Evolutionary conservation across 2,329 filamentous ascomycete genomes (phyloP).

Genomic region (Pseudogymnoascus sp.): DNA sequence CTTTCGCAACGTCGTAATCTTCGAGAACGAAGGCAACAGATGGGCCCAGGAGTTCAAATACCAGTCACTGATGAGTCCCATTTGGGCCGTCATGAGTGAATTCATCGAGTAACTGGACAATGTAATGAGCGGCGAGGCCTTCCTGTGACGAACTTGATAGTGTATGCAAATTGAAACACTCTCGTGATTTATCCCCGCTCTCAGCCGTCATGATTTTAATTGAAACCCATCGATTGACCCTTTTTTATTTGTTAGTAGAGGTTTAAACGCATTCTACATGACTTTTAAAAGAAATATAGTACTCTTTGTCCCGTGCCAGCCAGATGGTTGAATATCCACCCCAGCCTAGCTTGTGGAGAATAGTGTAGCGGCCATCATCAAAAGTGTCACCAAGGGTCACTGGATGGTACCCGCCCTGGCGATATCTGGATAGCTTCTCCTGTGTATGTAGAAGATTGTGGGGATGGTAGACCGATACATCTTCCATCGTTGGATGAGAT

Average conservation of each 20-base stretch:
- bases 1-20: slow-evolving; percentile 18
- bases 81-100: slow-evolving; percentile 28
- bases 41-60: slow-evolving; percentile 29
- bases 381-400: slow-evolving; percentile 35
- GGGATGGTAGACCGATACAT: slow-evolving; percentile 18
- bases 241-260: background rate
- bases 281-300: background rate
- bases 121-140: slow-evolving; percentile 18
- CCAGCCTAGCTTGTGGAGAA: slow-evolving; percentile 37
- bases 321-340: slow-evolving; percentile 38
- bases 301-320: slow-evolving; percentile 30
- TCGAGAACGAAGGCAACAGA: slow-evolving; percentile 20
- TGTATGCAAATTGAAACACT: background rate
- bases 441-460: slow-evolving; percentile 23
- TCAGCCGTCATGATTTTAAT: slow-evolving; percentile 11
- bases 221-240: slow-evolving; percentile 6
- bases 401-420: slow-evolving; percentile 33
- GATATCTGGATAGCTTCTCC: slow-evolving; percentile 24
- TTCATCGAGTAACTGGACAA: slow-evolving; percentile 25
- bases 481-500: slow-evolving; percentile 12
- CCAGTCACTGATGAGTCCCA: slow-evolving; percentile 28
- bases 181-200: background rate
- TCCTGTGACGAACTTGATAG: background rate
- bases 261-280: background rate
- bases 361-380: slow-evolving; percentile 32